Percentiles rank a stretch among this genome's conserved stretches.
Conservation (phyloP, 305 asterid species). For the Ajuga reptans region DNA sequence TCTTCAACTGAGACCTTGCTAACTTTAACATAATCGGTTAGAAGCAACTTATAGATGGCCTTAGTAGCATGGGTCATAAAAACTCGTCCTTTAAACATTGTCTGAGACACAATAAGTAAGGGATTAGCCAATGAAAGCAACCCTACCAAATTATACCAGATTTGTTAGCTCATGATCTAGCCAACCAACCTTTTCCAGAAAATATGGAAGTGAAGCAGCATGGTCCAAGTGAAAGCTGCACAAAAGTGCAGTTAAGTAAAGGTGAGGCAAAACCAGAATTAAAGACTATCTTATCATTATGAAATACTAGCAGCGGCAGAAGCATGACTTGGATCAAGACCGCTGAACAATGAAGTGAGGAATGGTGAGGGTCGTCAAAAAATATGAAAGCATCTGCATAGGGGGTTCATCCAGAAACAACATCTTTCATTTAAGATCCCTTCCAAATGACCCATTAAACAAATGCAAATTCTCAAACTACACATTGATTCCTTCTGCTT, state of each 20-base stretch:
- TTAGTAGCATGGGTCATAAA: conserved; percentile 98
- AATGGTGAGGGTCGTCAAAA: not conserved
- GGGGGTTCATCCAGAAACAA: not conserved
- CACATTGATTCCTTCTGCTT: not conserved
- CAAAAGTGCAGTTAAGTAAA: conserved; percentile 10
- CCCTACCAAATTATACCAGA: conserved; percentile 14
- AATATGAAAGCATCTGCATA: not conserved
- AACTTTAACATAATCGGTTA: conserved; percentile 88
- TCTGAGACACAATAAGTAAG: conserved; percentile 39
- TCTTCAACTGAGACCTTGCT: conserved; percentile 98
- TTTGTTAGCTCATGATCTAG: conserved; percentile 16
- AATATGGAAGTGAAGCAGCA: conserved; percentile 98
- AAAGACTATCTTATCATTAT: not conserved
- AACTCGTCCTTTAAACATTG: conserved; percentile 81
- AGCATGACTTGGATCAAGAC: not conserved
- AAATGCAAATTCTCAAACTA: not conserved
- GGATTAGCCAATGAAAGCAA: conserved; percentile 14
- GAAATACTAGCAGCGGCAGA: not conserved
- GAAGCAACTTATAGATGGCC: conserved; percentile 87
- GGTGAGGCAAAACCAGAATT: conserved; percentile 3
- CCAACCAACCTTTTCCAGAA: conserved; percentile 73
- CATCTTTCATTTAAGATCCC: not conserved
- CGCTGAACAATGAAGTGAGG: not conserved
- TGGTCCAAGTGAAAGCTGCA: conserved; percentile 99
- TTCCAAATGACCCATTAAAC: not conserved